phyloP scores from a whole-genome alignment of 257 asterid genomes.

The Penstemon eatonii region DNA sequence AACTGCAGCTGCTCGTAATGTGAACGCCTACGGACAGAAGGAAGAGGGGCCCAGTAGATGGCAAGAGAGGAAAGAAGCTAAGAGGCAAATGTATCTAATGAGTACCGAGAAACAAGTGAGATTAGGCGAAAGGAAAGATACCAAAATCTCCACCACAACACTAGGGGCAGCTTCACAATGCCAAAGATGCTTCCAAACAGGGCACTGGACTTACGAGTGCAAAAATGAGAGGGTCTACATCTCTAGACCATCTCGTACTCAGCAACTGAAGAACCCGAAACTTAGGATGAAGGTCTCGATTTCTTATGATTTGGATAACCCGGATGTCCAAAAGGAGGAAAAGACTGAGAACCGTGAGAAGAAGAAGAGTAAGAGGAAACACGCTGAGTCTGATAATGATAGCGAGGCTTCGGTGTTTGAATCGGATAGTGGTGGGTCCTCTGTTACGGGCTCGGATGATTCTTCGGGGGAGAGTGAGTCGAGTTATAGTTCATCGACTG shows the following conservation, averaged over 20 bases:
- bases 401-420: slow-evolving; percentile 93
- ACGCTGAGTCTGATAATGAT: slow-evolving; percentile 57
- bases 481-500: slow-evolving; percentile 63
- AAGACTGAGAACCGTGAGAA: slow-evolving; percentile 47
- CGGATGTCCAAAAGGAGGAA: slow-evolving; percentile 47
- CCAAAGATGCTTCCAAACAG: slow-evolving; percentile 84
- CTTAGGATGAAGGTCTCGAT: slow-evolving; percentile 68
- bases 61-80: slow-evolving; percentile 98
- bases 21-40: slow-evolving; percentile 96
- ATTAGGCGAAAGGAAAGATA: slow-evolving; percentile 77
- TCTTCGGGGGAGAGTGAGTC: slow-evolving; percentile 68
- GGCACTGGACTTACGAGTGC: slow-evolving; percentile 97
- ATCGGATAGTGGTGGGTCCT: slow-evolving; percentile 64
- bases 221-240: slow-evolving; percentile 85
- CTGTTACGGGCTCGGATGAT: slow-evolving; percentile 64
- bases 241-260: slow-evolving; percentile 84
- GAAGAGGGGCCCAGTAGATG: slow-evolving; percentile 99
- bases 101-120: slow-evolving; percentile 94
- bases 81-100: slow-evolving; percentile 93
- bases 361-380: slow-evolving; percentile 90
- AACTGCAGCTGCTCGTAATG: slow-evolving; percentile 85
- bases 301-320: slow-evolving; percentile 67
- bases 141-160: slow-evolving; percentile 48
- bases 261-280: slow-evolving; percentile 88
- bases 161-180: slow-evolving; percentile 69